Evolutionary conservation across 768 basidiomycete species (phyloP), one percentile per base, ranked within the genome.

Genomic region (Neoboletus subvelutipes): DNA sequence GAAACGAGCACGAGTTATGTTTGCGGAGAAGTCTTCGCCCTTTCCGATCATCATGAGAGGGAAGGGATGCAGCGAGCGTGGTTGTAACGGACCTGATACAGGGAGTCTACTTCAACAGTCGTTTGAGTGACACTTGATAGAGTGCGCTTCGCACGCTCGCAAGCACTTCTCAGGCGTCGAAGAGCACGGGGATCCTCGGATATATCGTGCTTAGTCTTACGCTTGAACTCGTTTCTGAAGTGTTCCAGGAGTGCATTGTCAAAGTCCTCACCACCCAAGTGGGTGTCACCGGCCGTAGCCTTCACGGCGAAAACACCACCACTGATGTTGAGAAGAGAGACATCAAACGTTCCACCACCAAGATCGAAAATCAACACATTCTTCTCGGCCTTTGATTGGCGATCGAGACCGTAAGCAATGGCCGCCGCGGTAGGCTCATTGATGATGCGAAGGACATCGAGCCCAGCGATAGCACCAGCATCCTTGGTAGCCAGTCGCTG

Each of bases 211-310:
- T 98, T 96, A 70, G 88, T 86, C 83, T 98, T 98, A 68, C 84
- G 83, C 85, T 96, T 92, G 87, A 99, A 99, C 80, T 99, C 97
- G 75, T 89, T 90, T 85, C 96, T 96, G 90, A 99, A 98, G 84
- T 95, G 92, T 52, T 99, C 94, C 61, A 98, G 78, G 63, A 99
- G 87, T 72, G 92, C 85, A 79, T 99, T 99, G 79, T 99, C 97
- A 71, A 99, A 99, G 76, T 98, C 97, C 79, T 99, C 97, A 79
- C 97, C 97, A 80, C 96, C 97, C 75, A 98, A 82, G 78, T 98
- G 97, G 65, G 97, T 99, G 76, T 98, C 95, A 80, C 97, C 97
- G 66, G 94, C 94, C 63, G 97, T 98, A 43, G 97, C 94, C 83
- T 98, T 98, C 73, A 98, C 96, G 65, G 95, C 94, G 72, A 98